These are phyloP conservation scores for Moniliella sp. DNA, from an alignment of 1,284 basidiomycete species.

Conservation along the genomic window DNA sequence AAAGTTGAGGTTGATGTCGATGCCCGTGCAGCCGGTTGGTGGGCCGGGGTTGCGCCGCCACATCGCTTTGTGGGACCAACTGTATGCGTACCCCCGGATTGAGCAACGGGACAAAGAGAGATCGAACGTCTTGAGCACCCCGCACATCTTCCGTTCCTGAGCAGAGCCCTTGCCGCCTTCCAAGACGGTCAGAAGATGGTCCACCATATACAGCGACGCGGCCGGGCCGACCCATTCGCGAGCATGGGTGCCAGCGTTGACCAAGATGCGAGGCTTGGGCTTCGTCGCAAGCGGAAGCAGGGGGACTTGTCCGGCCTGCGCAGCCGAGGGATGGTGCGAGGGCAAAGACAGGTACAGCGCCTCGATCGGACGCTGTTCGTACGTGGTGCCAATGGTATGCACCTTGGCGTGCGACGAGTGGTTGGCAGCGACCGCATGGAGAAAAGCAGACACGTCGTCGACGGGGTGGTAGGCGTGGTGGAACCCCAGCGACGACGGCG, in stretches of 20 bases:
- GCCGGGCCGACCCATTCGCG: conserved; percentile 1
- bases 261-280: not conserved
- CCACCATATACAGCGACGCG: not conserved
- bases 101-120: conserved; percentile 57
- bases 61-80: conserved; percentile 38
- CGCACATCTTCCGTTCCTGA: conserved; percentile 5
- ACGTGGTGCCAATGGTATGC: conserved; percentile 1
- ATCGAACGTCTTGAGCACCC: conserved; percentile 44
- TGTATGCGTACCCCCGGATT: conserved; percentile 60
- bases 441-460: too few species aligned
- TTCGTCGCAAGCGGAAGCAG: not conserved
- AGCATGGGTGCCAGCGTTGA: conserved; percentile 1
- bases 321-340: not conserved
- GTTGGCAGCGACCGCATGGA: too few species aligned
- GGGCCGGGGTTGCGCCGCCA: conserved; percentile 64
- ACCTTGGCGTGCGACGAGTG: too few species aligned
- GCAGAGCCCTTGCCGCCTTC: too few species aligned
- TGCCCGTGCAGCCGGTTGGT: conserved; percentile 46
- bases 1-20: conserved; percentile 54
- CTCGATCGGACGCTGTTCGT: not conserved
- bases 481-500: too few species aligned
- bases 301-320: not conserved
- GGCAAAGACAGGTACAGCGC: conserved; percentile 1
- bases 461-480: too few species aligned
- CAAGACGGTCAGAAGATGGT: conserved; percentile 1